phyloP scores from a whole-genome alignment of 768 basidiomycete genomes.

The Trametes meyenii region DNA sequence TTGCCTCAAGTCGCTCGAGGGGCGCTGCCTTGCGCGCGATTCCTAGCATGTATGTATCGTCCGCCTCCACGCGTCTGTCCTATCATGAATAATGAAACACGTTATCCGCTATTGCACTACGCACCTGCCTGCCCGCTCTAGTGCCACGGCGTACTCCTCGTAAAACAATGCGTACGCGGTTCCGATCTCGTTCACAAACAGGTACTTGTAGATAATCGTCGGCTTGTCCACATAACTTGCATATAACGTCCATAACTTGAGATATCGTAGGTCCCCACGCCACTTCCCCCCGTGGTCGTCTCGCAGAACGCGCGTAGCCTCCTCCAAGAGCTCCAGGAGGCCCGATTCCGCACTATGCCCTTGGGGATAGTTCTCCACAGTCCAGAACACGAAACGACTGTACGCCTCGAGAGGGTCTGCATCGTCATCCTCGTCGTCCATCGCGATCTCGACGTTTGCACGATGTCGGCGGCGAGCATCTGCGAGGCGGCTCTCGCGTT shows the following conservation, averaged over 20 bases:
- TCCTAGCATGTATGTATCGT: slow-evolving; percentile 85
- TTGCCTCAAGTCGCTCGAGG: slow-evolving; percentile 73
- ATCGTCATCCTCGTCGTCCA: slow-evolving; percentile 75
- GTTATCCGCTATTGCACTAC: slow-evolving; percentile 24
- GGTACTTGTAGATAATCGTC: slow-evolving; percentile 84
- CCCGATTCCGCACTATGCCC: slow-evolving; percentile 89
- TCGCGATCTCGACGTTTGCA: slow-evolving; percentile 69
- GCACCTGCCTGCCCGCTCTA: slow-evolving; percentile 84
- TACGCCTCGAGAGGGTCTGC: slow-evolving; percentile 84
- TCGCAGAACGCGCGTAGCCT: slow-evolving; percentile 85
- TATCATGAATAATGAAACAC: slow-evolving; percentile 1
- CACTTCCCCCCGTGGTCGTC: slow-evolving; percentile 75
- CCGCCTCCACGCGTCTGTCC: slow-evolving; percentile 82
- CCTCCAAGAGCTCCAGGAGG: slow-evolving; percentile 90
- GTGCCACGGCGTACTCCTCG: slow-evolving; percentile 86
- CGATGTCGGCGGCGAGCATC: slow-evolving; percentile 67
- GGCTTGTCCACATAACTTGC: slow-evolving; percentile 91
- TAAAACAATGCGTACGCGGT: slow-evolving; percentile 80
- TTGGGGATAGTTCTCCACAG: slow-evolving; percentile 91
- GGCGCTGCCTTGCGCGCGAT: slow-evolving; percentile 83
- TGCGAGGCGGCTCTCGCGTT: slow-evolving; percentile 70
- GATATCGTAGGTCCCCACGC: slow-evolving; percentile 79
- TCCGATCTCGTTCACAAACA: slow-evolving; percentile 91
- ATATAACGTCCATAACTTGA: slow-evolving; percentile 94
- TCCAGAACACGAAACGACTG: slow-evolving; percentile 86